Percentiles rank a stretch among this genome's conserved stretches.
Conservation (phyloP, 2,329 filamentous ascomycete genomes). For the Curvularia verruculosa region DNA sequence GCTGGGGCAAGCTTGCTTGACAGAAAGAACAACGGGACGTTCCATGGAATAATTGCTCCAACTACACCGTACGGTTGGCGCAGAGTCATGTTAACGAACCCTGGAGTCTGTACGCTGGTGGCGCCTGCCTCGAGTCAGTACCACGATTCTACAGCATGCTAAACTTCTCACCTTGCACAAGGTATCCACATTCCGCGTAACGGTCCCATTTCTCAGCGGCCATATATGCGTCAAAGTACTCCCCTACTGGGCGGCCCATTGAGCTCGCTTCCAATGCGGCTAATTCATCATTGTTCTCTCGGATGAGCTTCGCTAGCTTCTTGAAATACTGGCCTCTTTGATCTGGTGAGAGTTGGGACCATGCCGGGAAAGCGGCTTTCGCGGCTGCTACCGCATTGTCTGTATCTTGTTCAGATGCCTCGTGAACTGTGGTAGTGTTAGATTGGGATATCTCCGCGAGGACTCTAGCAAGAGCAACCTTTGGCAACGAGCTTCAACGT, state of each 20-base stretch:
- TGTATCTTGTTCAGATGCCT: slow-evolving; percentile 59
- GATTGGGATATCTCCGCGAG: background rate
- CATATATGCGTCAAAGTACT: slow-evolving; percentile 78
- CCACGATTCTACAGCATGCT: background rate
- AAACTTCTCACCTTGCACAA: slow-evolving; percentile 59
- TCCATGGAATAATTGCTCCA: slow-evolving; percentile 76
- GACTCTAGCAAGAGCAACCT: slow-evolving; percentile 57
- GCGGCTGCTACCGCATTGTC: slow-evolving; percentile 72
- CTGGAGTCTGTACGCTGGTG: slow-evolving; percentile 64
- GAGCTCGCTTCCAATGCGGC: slow-evolving; percentile 83
- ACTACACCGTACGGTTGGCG: slow-evolving; percentile 79
- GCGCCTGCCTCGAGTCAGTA: slow-evolving; percentile 56
- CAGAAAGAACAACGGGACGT: slow-evolving; percentile 38
- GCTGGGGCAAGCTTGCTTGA: slow-evolving; percentile 38
- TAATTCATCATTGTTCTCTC: slow-evolving; percentile 80
- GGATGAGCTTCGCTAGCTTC: slow-evolving; percentile 76
- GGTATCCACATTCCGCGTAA: slow-evolving; percentile 75
- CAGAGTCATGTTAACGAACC: slow-evolving; percentile 68
- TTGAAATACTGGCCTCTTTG: slow-evolving; percentile 39
- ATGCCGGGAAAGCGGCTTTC: slow-evolving; percentile 73
- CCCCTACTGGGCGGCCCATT: slow-evolving; percentile 83
- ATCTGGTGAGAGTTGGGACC: slow-evolving; percentile 59
- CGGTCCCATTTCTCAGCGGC: slow-evolving; percentile 80
- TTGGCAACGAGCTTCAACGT: slow-evolving; percentile 83
- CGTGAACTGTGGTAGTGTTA: slow-evolving; percentile 46